A percentile compares a stretch with the other conserved stretches of the same genome.
phyloP scores from a whole-genome alignment of 306 rosid species.

The Potentilla sterilis region DNA sequence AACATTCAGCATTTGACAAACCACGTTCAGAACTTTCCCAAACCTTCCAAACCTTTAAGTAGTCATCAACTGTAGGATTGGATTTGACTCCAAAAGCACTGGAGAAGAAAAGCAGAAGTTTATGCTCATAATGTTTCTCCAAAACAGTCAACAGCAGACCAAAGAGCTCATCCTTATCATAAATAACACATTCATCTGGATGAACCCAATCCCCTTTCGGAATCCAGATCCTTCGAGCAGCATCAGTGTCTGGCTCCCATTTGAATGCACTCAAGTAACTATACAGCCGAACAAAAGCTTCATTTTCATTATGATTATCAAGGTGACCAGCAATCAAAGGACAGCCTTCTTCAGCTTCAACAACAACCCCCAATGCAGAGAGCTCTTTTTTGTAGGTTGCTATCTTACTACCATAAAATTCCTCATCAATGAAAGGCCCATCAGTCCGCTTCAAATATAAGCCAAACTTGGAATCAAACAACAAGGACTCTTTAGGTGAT shows the following conservation, averaged over 20 bases:
- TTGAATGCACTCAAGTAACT: conserved; percentile 33
- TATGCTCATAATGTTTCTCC: conserved; percentile 31
- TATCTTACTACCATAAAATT: conserved; percentile 45
- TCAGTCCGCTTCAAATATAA: conserved; percentile 38
- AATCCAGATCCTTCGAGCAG: conserved; percentile 52
- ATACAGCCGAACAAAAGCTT: conserved; percentile 42
- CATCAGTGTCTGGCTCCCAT: conserved; percentile 49
- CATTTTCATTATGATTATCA: conserved; percentile 23
- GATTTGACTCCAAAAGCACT: conserved; percentile 36
- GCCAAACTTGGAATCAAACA: conserved; percentile 49
- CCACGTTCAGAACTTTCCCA: conserved; percentile 51
- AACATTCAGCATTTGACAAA: conserved; percentile 46
- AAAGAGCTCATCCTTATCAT: conserved; percentile 56
- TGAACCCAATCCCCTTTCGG: conserved; percentile 44
- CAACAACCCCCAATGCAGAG: conserved; percentile 46
- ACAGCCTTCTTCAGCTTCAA: conserved; percentile 40
- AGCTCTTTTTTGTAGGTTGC: conserved; percentile 47
- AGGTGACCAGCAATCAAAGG: conserved; percentile 47
- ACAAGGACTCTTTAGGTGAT: conserved; percentile 48
- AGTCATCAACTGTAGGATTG: conserved; percentile 51
- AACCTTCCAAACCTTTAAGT: conserved; percentile 53
- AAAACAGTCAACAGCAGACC: conserved; percentile 42
- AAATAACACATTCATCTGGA: conserved; percentile 47
- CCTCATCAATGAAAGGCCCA: conserved; percentile 70
- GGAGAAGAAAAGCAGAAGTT: conserved; percentile 44